Base-by-base conservation (phyloP, 2,329 filamentous ascomycete species). In the Beauveria pseudobassiana region DNA sequence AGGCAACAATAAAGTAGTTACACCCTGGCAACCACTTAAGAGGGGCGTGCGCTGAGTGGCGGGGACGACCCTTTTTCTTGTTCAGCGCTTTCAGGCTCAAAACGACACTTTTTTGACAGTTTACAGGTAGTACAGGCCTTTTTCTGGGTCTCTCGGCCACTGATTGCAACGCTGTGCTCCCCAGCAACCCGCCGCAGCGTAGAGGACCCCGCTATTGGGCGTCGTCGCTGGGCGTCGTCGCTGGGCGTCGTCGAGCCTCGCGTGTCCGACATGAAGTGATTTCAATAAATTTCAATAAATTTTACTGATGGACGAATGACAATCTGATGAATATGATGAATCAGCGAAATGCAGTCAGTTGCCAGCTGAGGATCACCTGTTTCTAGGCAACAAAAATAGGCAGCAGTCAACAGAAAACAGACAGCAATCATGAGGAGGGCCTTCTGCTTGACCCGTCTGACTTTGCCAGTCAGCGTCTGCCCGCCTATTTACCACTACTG, bases 1-100 rank as follows among this genome's bases (percentile, higher is more conserved):
- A 6, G 34, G 34, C 34, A 38, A 38, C 34, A 38, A 38, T 38
- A 38, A 51, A 51, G 16, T 3, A 34, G 28, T 16, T 16, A 46
- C 50, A 43, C 59, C 59, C 28, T 28, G 50, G 50, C 59, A 53
- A 55, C 59, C 50, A 46, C 24, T 28, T 38, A 30, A 38, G 42
- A 34, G 49, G 59, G 59, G 59, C 49, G 59, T 61, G 59, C 16
- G 18, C 16, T 18, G 30, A 52, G 57, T 20, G 16, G 43, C 30
- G 28, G 50, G 26, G 50, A 51, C 22, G 5, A 20, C 49, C 26
- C 49, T 46, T 46, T 46, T n/a, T n/a, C 24, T 46, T 46, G 12
- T n/a, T n/a, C 24, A 50, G 22, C 24, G 48, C 48, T 50, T 38
- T 16, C 30, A 38, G 50, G 30, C 50, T 24, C 30, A 7, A n/a